Conservation (phyloP, 306 rosid species). For the Pterocarpus santalinus region DNA sequence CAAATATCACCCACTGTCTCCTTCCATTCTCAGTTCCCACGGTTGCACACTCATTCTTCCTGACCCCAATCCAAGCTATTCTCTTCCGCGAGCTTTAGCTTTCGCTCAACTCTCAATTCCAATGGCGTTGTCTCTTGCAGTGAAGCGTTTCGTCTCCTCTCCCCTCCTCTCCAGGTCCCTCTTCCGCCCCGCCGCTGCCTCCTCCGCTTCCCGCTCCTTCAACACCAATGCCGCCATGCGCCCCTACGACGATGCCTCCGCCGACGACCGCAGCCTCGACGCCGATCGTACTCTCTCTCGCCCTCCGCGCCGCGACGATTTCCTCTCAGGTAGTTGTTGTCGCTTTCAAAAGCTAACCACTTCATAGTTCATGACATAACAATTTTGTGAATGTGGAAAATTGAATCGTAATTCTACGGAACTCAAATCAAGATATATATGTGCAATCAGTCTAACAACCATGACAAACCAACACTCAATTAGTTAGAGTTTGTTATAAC, state of each 20-base stretch:
- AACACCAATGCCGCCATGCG: slow-evolving; percentile 62
- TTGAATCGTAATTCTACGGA: too few relatives aligned
- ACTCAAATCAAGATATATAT: not conserved
- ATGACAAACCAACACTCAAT: not conserved
- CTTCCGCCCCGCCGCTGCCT: slow-evolving; percentile 21
- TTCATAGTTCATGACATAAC: too few relatives aligned
- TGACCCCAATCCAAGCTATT: not conserved
- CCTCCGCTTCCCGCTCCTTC: slow-evolving; percentile 50
- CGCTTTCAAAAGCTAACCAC: not conserved
- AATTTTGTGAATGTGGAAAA: too few relatives aligned
- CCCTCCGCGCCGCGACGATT: slow-evolving; percentile 35
- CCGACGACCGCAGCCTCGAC: slow-evolving; percentile 28
- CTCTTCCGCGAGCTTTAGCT: not conserved
- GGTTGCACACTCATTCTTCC: not conserved
- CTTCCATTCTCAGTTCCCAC: accelerated
- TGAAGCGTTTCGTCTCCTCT: slow-evolving; percentile 46
- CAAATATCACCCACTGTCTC: slow-evolving; percentile 27
- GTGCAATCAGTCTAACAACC: too few relatives aligned
- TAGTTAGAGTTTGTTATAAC: not conserved
- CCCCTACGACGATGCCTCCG: slow-evolving; percentile 34
- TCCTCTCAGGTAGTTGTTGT: slow-evolving; percentile 58
- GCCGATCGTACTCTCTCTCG: slow-evolving; percentile 29
- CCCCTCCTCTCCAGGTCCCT: slow-evolving; percentile 32
- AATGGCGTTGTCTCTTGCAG: slow-evolving; percentile 50
- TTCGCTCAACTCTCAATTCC: not conserved